Base-by-base conservation (phyloP, 306 rosid genomes). In the Ceratonia siliqua region DNA sequence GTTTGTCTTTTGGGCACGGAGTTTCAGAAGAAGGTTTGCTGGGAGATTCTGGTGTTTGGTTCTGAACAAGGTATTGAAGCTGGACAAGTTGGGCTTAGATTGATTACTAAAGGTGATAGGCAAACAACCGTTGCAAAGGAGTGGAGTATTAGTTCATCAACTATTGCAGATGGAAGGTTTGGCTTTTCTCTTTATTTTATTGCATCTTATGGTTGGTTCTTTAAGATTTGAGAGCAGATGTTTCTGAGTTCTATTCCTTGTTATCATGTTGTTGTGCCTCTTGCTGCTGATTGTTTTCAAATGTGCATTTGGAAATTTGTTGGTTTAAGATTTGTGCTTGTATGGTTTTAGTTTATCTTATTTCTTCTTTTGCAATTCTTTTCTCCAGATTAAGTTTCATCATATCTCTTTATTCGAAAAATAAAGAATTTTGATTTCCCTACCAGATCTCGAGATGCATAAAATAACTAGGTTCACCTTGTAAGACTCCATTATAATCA, bases 1-100 rank as follows among this genome's bases (percentile, higher is more conserved):
- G 93, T 95, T 82, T 95, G 99, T 82, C 90, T 95, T 6, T 81
- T 92, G 76, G 99, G 99, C 67, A 92, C 98, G 0, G 99, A 95
- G 85, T 95, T 86, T 86, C 91, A 87, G 86, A 88, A 92, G 85
- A 87, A 83, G 69, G 72, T 90, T 59, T 95, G 99, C 83, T 95
- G 99, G 99, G 99, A 95, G 89, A 78, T 95, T 83, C 85, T 95
- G 53, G 99, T 95, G 38, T 98, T 98, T 68, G 99, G 99, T 84
- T 87, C 97, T 63, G 99, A 95, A 82, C 99, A 95, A 85, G 99
- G 98, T 58, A 90, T 92, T 73, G 99, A 95, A 82, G 99, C 99
- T 62, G 99, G 99, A 70, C 99, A 92, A 85, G 99, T 95, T 85
- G 99, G 98, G 78, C 93, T 95, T 75, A 79, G 99, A 85, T 86